phyloP scores from a whole-genome alignment of 2,329 filamentous ascomycete genomes.

The Arthrobotrys musiformis region DNA sequence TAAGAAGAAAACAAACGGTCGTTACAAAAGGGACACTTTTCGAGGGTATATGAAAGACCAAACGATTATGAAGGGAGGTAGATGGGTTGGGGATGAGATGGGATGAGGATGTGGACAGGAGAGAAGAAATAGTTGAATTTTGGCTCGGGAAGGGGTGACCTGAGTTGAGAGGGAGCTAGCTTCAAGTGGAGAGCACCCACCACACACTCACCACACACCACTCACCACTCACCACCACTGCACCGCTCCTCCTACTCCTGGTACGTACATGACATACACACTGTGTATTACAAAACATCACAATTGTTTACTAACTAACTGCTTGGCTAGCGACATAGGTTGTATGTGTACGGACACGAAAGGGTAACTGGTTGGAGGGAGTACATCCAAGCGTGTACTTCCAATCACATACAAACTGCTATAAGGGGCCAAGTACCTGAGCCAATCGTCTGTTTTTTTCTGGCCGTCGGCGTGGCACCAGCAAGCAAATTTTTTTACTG shows the following conservation, averaged over 20 bases:
- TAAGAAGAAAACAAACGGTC: conserved; percentile 58
- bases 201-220: neutral
- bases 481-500: conserved; percentile 38
- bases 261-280: too few relatives aligned
- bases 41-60: conserved; percentile 26
- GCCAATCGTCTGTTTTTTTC: conserved; percentile 9
- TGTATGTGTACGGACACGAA: too few relatives aligned
- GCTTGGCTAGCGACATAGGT: too few relatives aligned
- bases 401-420: neutral
- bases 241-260: too few relatives aligned
- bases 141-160: conserved; percentile 11
- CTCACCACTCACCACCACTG: neutral
- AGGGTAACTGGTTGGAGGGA: too few relatives aligned
- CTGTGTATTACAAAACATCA: too few relatives aligned
- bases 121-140: conserved; percentile 53
- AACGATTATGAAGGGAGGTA: conserved; percentile 56
- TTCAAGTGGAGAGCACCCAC: conserved; percentile 25
- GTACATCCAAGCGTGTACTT: neutral
- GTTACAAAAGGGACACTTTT: conserved; percentile 55
- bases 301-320: neutral
- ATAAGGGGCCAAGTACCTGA: neutral
- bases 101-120: conserved; percentile 57
- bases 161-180: conserved; percentile 14
- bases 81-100: conserved; percentile 56
- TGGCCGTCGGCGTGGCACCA: conserved; percentile 41